Conservation (phyloP, 139 green algal species). For the Tetradesmus obliquus region DNA sequence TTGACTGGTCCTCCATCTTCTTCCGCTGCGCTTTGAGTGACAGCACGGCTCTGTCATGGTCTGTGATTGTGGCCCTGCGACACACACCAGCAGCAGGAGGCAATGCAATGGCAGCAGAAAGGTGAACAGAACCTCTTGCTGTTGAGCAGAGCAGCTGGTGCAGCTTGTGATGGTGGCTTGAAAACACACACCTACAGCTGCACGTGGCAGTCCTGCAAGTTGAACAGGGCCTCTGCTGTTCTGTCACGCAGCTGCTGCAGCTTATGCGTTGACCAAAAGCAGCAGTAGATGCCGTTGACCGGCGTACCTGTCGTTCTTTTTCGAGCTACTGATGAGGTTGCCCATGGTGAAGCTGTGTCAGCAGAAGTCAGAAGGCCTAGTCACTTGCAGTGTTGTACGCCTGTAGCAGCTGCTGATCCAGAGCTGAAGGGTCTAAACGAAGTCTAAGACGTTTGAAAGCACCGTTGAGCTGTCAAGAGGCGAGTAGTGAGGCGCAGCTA, state of each 20-base stretch:
- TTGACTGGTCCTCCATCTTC: slow-evolving; percentile 75
- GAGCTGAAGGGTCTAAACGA: background rate
- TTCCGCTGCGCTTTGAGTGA: slow-evolving; percentile 80
- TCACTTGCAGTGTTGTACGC: background rate
- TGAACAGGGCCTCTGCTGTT: background rate
- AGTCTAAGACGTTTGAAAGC: background rate
- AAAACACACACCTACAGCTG: background rate
- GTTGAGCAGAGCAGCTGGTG: too few relatives aligned
- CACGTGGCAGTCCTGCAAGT: background rate
- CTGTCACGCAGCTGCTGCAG: background rate
- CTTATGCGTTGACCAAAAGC: background rate
- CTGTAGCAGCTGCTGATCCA: background rate
- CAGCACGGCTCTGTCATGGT: slow-evolving; percentile 79
- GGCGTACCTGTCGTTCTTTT: background rate
- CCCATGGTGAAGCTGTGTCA: slow-evolving; percentile 18
- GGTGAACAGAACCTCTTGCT: too few relatives aligned
- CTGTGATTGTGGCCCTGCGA: slow-evolving; percentile 68
- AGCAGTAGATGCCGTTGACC: background rate
- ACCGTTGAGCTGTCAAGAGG: background rate
- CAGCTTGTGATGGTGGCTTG: slow-evolving; percentile 62
- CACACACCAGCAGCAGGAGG: background rate
- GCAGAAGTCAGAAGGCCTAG: background rate
- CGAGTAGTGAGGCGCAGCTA: background rate
- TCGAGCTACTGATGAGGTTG: slow-evolving; percentile 1
- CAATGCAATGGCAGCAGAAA: too few relatives aligned